Conservation (phyloP, 805 yeast genomes). For the Wickerhamiella qilinensis region DNA sequence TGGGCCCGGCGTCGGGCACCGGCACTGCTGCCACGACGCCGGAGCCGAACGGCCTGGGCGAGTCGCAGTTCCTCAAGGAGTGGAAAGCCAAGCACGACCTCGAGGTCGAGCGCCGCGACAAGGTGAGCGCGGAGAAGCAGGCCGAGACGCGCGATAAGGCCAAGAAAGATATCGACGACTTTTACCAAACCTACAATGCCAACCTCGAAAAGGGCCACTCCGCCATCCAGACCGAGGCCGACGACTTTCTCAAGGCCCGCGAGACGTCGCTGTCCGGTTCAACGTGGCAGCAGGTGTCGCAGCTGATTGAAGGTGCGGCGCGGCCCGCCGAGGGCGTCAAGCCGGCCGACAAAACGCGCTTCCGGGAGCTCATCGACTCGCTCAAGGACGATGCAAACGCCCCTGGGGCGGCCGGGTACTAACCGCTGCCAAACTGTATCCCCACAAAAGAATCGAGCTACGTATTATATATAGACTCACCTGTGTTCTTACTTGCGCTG, state of each 20-base stretch:
- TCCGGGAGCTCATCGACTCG: conserved; percentile 45
- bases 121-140: conserved; percentile 45
- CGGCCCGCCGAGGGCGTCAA: conserved; percentile 24
- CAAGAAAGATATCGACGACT: conserved; percentile 69
- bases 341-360: conserved; percentile 51
- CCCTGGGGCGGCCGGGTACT: conserved; percentile 63
- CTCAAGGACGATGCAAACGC: conserved; percentile 55
- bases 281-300: conserved; percentile 45
- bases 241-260: conserved; percentile 47
- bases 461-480: too few relatives aligned
- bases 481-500: too few relatives aligned
- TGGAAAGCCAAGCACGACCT: conserved; percentile 74
- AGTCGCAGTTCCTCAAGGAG: conserved; percentile 44
- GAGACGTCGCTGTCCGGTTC: conserved; percentile 36
- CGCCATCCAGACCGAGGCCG: conserved; percentile 50
- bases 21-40: conserved; percentile 15
- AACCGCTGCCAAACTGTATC: too few relatives aligned
- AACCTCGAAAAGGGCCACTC: conserved; percentile 60
- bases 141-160: conserved; percentile 60
- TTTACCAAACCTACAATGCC: conserved; percentile 76
- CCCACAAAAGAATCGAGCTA: too few relatives aligned
- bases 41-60: conserved; percentile 20
- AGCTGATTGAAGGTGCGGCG: conserved; percentile 31
- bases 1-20: conserved; percentile 16
- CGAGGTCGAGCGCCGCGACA: conserved; percentile 70